Base-by-base conservation (phyloP, 2,329 filamentous ascomycete species). In the Sordariomycetes sp. region DNA sequence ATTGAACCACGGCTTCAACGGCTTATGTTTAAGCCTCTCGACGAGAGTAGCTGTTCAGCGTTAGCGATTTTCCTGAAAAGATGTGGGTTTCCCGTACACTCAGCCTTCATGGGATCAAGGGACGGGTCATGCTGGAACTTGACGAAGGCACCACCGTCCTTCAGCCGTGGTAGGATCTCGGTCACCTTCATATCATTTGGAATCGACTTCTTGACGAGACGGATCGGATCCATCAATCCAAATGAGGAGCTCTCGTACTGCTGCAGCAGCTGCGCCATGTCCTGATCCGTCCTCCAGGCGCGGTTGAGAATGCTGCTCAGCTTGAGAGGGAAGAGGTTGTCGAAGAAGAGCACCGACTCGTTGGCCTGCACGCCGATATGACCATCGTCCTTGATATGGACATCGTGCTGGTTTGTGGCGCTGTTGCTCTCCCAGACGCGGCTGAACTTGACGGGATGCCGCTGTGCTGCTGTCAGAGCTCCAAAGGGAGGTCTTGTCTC, bases 131-230 rank as follows among this genome's bases (percentile, higher is more conserved):
- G 74, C 12, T 70, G 71, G 51, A 93, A 87, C 55, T 93, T 95
- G 54, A 96, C 79, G 53, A 93, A 96, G 1, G 86, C 86, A 10
- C 92, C 92, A 12, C 92, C 92, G 51, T 98, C 92, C 48, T 93
- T 88, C 19, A 93, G 66, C 4, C 87, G 73, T 1, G 88, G 87
- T 14, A 95, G 57, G 12, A 95, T 80, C 48, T 94, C 82, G 4
- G 79, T 84, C 30, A 94, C 75, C 38, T 80, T 77, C 2, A 80
- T 48, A 8, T 68, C 68, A 5, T 64, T 54, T 1, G 82, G 82
- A 17, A 86, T 73, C 1, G 79, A 81, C 35, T 70, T 70, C 46
- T 68, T 72, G 32, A 77, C 66, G 12, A 73, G 51, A 30, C 63
- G 63, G 26, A 73, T 62, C 1, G 73, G 70, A 36, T 75, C 66